A percentile compares a stretch with the other conserved stretches of the same genome.
phyloP scores from a whole-genome alignment of 805 yeast species.

The Lachancea sp. region DNA sequence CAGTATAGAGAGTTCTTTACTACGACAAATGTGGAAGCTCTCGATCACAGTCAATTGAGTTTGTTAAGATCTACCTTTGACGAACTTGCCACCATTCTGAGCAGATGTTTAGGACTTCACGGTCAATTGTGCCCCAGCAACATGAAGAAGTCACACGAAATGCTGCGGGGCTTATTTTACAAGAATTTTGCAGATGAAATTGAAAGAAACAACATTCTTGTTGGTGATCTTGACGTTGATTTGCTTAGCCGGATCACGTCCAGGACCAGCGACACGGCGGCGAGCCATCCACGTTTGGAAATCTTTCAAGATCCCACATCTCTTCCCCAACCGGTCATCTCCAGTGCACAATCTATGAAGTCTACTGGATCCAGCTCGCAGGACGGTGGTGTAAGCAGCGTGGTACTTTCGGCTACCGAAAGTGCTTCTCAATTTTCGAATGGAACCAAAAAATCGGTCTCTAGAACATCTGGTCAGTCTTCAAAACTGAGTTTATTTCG shows the following conservation, averaged over 20 bases:
- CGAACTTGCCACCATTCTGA: conserved; percentile 60
- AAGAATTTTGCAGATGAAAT: conserved; percentile 68
- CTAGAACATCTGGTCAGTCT: conserved; percentile 6
- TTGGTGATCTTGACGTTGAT: conserved; percentile 20
- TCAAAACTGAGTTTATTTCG: conserved; percentile 8
- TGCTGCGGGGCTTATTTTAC: conserved; percentile 54
- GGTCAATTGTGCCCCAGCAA: conserved; percentile 52
- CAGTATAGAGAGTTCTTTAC: conserved; percentile 69
- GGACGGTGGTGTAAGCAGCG: neutral
- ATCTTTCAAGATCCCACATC: neutral
- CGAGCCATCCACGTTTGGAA: neutral
- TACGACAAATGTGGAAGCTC: conserved; percentile 25
- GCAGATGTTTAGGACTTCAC: conserved; percentile 62
- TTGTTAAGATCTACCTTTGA: conserved; percentile 44
- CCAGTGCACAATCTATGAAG: conserved; percentile 8
- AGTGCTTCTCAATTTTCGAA: neutral
- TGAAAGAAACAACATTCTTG: conserved; percentile 27
- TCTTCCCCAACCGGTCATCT: conserved; percentile 5
- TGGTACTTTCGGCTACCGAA: neutral
- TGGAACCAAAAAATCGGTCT: neutral
- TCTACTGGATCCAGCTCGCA: conserved; percentile 5
- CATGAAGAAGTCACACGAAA: conserved; percentile 59
- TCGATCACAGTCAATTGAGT: conserved; percentile 27
- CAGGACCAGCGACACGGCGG: conserved; percentile 7
- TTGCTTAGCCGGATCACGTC: conserved; percentile 7